These are phyloP conservation scores for Phanerodontia chrysosporium DNA, from an alignment of 768 basidiomycete species.

Conservation along the genomic window DNA sequence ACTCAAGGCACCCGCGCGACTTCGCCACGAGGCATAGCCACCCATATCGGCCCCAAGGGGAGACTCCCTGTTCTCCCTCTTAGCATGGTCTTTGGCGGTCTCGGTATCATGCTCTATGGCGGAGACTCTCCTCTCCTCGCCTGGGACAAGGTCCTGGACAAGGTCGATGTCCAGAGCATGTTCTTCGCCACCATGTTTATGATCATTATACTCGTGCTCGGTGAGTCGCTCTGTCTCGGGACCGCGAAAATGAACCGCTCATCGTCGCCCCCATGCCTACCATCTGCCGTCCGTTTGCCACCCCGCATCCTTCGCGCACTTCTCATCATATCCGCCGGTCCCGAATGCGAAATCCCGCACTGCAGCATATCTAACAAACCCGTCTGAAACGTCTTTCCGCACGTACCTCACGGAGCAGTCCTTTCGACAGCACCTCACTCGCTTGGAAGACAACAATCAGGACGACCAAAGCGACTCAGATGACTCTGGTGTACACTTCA, in stretches of 20 bases:
- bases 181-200: constrained; percentile 66
- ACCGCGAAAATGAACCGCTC: constrained; percentile 2
- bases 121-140: constrained; percentile 49
- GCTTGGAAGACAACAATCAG: constrained; percentile 65
- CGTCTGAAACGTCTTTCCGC: constrained; percentile 89
- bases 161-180: constrained; percentile 65
- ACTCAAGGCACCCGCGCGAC: constrained; percentile 10
- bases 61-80: constrained; percentile 52
- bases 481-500: constrained; percentile 23
- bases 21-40: constrained; percentile 21
- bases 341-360: constrained; percentile 7
- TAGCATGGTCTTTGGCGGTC: constrained; percentile 18
- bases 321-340: constrained; percentile 13
- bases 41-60: constrained; percentile 29
- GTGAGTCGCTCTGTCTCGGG: constrained; percentile 36
- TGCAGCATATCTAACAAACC: constrained; percentile 92
- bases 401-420: constrained; percentile 96
- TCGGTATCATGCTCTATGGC: constrained; percentile 43
- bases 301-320: neutral
- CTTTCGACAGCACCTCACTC: constrained; percentile 89
- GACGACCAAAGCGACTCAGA: constrained; percentile 39
- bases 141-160: constrained; percentile 42
- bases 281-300: neutral
- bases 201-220: constrained; percentile 67
- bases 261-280: neutral